Evolutionary conservation across 2,329 filamentous ascomycete species (phyloP).

Genomic region (Sporothrix luriei): DNA sequence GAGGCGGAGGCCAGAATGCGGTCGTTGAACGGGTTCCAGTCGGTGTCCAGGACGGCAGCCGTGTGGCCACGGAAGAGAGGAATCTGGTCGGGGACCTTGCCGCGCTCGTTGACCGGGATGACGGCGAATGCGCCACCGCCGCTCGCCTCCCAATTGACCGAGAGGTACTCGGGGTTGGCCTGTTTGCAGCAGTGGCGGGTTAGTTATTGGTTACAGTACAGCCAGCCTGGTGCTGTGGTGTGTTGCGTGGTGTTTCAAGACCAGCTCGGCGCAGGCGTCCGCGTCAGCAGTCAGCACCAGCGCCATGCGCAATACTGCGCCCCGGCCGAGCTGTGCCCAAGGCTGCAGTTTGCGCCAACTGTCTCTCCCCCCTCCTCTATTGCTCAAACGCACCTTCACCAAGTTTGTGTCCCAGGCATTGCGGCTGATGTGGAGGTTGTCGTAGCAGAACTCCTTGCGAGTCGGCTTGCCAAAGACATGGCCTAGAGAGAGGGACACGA

Average conservation of each 20-base stretch:
- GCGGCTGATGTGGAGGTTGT: slow-evolving; percentile 93
- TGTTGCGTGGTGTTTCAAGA: slow-evolving; percentile 13
- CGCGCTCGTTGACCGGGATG: slow-evolving; percentile 84
- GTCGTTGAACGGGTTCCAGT: slow-evolving; percentile 99
- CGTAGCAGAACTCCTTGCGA: slow-evolving; percentile 97
- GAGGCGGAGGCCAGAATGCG: slow-evolving; percentile 88
- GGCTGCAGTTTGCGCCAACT: not conserved
- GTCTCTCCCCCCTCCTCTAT: not conserved
- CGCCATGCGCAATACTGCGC: not conserved
- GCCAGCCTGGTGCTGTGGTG: not conserved
- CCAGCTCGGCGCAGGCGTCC: not conserved
- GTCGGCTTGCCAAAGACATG: slow-evolving; percentile 97
- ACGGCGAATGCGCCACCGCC: slow-evolving; percentile 97
- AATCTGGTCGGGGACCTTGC: slow-evolving; percentile 87
- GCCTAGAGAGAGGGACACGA: slow-evolving; percentile 57
- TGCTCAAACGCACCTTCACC: slow-evolving; percentile 72
- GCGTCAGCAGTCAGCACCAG: slow-evolving; percentile 22
- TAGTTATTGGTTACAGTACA: not conserved
- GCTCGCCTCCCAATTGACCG: slow-evolving; percentile 97
- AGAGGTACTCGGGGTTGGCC: slow-evolving; percentile 94
- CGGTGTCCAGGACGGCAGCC: slow-evolving; percentile 91
- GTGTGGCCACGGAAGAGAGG: slow-evolving; percentile 96
- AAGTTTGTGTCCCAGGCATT: slow-evolving; percentile 99
- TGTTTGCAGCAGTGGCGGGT: slow-evolving; percentile 44
- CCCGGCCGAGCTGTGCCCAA: not conserved